Base-by-base conservation (phyloP, 768 basidiomycete species). In the Phlebiopsis flavidoalba region DNA sequence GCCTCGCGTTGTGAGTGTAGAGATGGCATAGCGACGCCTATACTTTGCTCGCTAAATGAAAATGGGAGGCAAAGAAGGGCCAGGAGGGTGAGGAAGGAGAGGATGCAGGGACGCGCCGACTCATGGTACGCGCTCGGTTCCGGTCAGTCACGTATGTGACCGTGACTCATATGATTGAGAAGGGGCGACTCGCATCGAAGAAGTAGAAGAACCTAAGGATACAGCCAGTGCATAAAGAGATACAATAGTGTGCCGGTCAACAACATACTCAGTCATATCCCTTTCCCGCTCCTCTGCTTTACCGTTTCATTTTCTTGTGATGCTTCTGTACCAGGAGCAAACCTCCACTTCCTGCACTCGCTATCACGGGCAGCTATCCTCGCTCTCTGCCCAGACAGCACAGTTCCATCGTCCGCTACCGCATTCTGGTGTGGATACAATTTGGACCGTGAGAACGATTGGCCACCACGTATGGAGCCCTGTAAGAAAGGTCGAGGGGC, bases 241-340 rank as follows among this genome's bases (percentile, higher is more conserved):
- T 43, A 35, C 36, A 61, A 17, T 43, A 37, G 35, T 24, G 51
- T 45, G n/a, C n/a, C n/a, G 12, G 31, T 57, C 55, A 15, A 60
- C 14, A 15, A 54, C 33, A 46, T 22, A 57, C 40, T 72, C 69
- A 83, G 71, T 97, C 96, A 67, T 98, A 98, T 22, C 96, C n/a
- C 96, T 69, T 84, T 89, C 14, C 96, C 96, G 69, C 93, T 94
- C 63, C 96, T 79, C 73, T 95, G 90, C 76, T 98, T 98, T 52
- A 83, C 83, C 87, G 76, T 69, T 89, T 88, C 74, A 80, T 75
- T 70, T 87, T 89, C 75, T 93, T 97, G 77, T 93, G 90, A 65
- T 86, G 86, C 70, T 92, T 94, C 78, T 95, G n/a, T 96, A 15
- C 82, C 83, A 0, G 72, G 65, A 17, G 65, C 72, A 6, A n/a